A percentile compares a stretch with the other conserved stretches of the same genome.
Conservation (phyloP, 495 filamentous ascomycete species). For the Aspergillus nidulans region DNA sequence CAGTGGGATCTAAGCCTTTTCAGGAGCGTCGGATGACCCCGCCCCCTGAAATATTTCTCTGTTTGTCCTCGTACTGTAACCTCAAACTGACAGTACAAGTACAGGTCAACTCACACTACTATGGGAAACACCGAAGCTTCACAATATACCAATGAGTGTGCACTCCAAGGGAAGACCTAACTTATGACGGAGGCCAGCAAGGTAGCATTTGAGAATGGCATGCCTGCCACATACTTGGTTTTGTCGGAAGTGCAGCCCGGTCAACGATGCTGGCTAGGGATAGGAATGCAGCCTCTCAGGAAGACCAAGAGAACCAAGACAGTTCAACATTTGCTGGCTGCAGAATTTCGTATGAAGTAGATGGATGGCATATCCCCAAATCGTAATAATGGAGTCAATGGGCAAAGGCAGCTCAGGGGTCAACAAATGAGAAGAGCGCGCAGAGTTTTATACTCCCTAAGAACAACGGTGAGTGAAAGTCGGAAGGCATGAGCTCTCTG, state of each 20-base stretch:
- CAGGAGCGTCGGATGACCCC: constrained; percentile 9
- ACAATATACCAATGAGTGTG: too few species aligned
- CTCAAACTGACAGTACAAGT: not conserved
- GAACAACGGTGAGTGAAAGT: not conserved
- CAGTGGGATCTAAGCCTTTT: constrained; percentile 3
- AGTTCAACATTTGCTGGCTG: not conserved
- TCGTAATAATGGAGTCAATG: not conserved
- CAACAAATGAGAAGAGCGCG: not conserved
- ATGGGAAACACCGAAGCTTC: too few species aligned
- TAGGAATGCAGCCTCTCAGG: constrained; percentile 13
- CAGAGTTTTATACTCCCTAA: not conserved
- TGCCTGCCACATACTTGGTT: not conserved
- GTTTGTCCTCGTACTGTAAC: not conserved
- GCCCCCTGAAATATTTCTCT: constrained; percentile 19
- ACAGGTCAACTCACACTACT: not conserved
- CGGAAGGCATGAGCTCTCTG: not conserved
- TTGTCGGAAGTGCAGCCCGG: not conserved
- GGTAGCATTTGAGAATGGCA: not conserved
- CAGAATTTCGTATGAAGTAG: not conserved
- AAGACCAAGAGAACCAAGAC: not conserved
- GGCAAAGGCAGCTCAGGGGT: not conserved
- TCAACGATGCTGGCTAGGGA: constrained; percentile 19
- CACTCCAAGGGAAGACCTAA: not conserved
- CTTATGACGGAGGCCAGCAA: not conserved
- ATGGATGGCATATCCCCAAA: not conserved